Evolutionary conservation across 1,139 yeast genomes (phyloP), one percentile per base, ranked within the genome.

Genomic region (Hansenula lynferdii): DNA sequence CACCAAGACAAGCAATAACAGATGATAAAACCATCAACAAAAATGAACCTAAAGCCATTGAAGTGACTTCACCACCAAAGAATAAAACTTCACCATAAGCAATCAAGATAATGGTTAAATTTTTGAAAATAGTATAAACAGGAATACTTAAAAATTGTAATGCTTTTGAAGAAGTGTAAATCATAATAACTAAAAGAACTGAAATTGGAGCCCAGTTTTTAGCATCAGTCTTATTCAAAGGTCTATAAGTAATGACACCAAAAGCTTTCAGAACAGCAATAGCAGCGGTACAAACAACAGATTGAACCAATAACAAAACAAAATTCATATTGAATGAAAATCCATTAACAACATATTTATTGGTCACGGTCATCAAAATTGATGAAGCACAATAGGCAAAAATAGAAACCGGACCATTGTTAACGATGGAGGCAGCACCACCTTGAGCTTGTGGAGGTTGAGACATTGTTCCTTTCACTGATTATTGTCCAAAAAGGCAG

Each of bases 1-100:
- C 97, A 62, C 97, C 95, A 72, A 89, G 81, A 49, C 95, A 92
- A 40, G 97, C 97, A 53, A 92, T 84, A 30, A 92, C 77, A 12
- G 97, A 86, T 9, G 97, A 89, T 41, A 90, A 70, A 40, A 94
- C 96, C 95, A 92, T 92, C 62, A 92, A 72, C 40, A 78, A 57
- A 64, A 94, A 92, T 2, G 97, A 85, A 36, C 86, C 80, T 48
- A 92, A 71, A 38, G 96, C 90, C 94, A 90, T 82, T 34, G 92
- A 66, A 40, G 96, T 81, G 54, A 92, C 97, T 45, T 73, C 69
- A 49, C 97, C 97, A 45, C 97, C 96, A 57, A 92, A 92, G 95
- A 97, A 92, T 49, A 94, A 57, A 33, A 90, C 97, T 69, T 92
- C 98, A 68, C 97, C 97, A 61, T 92, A 92, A 34, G 98, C 98